A percentile compares a stretch with the other conserved stretches of the same genome.
Evolutionary conservation across 2,329 filamentous ascomycete genomes (phyloP).

Genomic region (Aspergillus quadrilineatus): DNA sequence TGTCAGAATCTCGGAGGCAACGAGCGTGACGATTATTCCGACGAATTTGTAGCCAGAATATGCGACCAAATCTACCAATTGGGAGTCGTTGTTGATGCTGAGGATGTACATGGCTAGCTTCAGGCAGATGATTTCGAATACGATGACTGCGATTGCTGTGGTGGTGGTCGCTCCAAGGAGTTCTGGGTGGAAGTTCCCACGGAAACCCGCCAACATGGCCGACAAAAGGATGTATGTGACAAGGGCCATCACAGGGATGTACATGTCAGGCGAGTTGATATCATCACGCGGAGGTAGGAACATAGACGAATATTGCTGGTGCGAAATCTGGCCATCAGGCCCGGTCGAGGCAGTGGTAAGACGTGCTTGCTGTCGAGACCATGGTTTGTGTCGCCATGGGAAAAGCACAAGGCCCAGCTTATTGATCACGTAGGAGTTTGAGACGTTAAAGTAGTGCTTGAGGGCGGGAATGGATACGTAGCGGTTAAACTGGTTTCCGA

Average conservation of each 20-base stretch:
- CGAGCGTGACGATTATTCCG: conserved; percentile 86
- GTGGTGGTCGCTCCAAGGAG: conserved; percentile 86
- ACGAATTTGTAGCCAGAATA: conserved; percentile 99
- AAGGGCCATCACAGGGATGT: conserved; percentile 96
- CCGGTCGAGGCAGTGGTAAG: conserved; percentile 42
- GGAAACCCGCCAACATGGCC: conserved; percentile 82
- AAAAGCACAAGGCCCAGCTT: conserved; percentile 94
- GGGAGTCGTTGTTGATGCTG: conserved; percentile 89
- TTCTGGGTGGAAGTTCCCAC: conserved; percentile 91
- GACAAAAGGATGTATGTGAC: conserved; percentile 96
- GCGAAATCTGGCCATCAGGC: conserved; percentile 63
- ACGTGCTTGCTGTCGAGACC: conserved; percentile 81
- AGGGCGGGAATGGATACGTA: conserved; percentile 90
- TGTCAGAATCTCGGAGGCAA: conserved; percentile 73
- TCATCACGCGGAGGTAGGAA: conserved; percentile 93
- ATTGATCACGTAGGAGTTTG: conserved; percentile 91
- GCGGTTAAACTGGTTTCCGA: conserved; percentile 61
- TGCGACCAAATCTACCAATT: conserved; percentile 88
- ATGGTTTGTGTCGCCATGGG: conserved; percentile 95
- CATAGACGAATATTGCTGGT: conserved; percentile 51
- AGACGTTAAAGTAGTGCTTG: conserved; percentile 99
- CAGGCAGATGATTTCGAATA: conserved; percentile 83
- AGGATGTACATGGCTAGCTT: conserved; percentile 92
- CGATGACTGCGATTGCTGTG: conserved; percentile 76
- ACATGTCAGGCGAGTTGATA: conserved; percentile 98